These are phyloP conservation scores for Candida adriatica DNA, from an alignment of 805 yeast species.

Conservation along the genomic window DNA sequence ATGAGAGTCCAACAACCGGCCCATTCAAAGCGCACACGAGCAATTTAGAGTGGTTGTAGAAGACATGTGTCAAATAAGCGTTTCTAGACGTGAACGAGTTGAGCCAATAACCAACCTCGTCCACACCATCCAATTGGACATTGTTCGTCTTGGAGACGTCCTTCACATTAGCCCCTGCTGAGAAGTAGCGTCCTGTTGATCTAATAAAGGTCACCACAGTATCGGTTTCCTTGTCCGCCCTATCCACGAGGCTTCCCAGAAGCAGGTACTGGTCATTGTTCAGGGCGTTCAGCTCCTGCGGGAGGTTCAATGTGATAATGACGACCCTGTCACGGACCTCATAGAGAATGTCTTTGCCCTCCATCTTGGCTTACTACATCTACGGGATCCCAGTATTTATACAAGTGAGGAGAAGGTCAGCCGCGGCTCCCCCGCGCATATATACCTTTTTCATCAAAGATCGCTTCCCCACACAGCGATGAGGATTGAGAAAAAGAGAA, in stretches of 20 bases:
- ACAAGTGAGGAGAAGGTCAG: conserved; percentile 5
- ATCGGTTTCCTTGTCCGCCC: conserved; percentile 55
- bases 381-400: too few species aligned
- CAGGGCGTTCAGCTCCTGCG: conserved; percentile 59
- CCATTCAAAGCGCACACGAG: conserved; percentile 76
- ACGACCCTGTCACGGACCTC: conserved; percentile 38
- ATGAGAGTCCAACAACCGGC: conserved; percentile 75
- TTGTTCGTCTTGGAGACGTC: conserved; percentile 15
- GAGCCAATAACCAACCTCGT: conserved; percentile 39
- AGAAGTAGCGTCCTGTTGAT: conserved; percentile 68
- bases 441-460: too few species aligned
- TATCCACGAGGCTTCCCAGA: conserved; percentile 50
- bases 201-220: conserved; percentile 62
- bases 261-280: conserved; percentile 55
- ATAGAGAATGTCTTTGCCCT: conserved; percentile 24
- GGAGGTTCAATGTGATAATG: conserved; percentile 60
- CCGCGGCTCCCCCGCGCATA: too few species aligned
- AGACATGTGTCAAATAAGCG: conserved; percentile 57
- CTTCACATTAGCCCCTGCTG: conserved; percentile 78
- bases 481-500: too few species aligned
- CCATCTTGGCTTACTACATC: too few species aligned
- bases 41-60: conserved; percentile 65
- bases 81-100: conserved; percentile 63
- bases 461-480: too few species aligned
- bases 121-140: conserved; percentile 19